phyloP scores from a whole-genome alignment of 768 basidiomycete genomes.

The Panaeolus papilionaceus region DNA sequence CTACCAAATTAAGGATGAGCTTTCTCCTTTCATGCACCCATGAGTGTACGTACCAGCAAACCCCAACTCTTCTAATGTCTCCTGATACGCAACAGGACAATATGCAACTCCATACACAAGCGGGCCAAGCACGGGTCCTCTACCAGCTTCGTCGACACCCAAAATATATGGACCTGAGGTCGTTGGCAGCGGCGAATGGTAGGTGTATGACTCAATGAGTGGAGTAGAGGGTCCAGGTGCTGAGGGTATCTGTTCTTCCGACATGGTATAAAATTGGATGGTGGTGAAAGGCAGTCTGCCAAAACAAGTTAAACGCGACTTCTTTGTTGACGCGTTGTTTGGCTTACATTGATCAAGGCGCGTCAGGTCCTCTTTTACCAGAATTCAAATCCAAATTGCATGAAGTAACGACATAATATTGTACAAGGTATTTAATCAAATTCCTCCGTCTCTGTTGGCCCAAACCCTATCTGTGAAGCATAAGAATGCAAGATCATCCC shows the following conservation, averaged over 20 bases:
- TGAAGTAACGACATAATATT: not conserved
- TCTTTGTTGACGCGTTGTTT: constrained; percentile 28
- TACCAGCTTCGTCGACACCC: constrained; percentile 98
- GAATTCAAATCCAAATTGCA: too few relatives aligned
- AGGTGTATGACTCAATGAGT: constrained; percentile 74
- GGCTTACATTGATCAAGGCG: not conserved
- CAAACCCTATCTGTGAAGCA: not conserved
- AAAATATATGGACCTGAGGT: constrained; percentile 86
- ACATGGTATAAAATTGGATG: constrained; percentile 18
- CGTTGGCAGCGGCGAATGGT: constrained; percentile 76
- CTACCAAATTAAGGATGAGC: constrained; percentile 43
- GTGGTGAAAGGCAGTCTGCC: not conserved
- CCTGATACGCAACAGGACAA: constrained; percentile 81
- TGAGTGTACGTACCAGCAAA: constrained; percentile 74
- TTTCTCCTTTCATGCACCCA: not conserved
- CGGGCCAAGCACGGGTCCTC: constrained; percentile 95
- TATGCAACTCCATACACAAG: constrained; percentile 97
- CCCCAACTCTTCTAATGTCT: constrained; percentile 77
- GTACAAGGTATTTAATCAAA: not conserved
- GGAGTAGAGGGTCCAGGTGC: constrained; percentile 62
- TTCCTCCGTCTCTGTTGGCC: not conserved
- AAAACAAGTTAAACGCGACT: not conserved
- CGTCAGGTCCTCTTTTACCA: not conserved
- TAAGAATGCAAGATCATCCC: constrained; percentile 8
- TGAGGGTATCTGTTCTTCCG: constrained; percentile 51